These are phyloP conservation scores for Logfia minima DNA, from an alignment of 129 eudicot genomes.

Conservation along the genomic window DNA sequence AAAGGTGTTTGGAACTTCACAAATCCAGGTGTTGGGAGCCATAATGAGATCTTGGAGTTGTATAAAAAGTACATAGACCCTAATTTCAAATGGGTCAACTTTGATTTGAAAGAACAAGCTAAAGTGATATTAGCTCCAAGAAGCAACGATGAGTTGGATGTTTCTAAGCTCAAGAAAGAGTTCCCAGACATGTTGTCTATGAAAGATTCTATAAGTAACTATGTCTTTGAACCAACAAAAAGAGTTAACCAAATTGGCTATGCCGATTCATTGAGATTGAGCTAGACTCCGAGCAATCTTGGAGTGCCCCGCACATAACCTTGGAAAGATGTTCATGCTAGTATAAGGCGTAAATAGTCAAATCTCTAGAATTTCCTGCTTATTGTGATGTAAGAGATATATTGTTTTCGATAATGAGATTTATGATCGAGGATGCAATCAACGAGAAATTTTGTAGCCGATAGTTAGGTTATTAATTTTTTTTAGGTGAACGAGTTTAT, in stretches of 20 bases:
- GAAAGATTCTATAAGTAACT: slow-evolving; percentile 37
- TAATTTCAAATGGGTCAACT: slow-evolving; percentile 37
- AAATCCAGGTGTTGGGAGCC: slow-evolving; percentile 46
- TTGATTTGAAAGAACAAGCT: slow-evolving; percentile 42
- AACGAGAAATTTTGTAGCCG: slow-evolving; percentile 5
- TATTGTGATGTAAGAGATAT: neutral
- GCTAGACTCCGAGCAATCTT: neutral
- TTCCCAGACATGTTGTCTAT: slow-evolving; percentile 42
- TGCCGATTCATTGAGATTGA: neutral
- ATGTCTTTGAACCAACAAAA: slow-evolving; percentile 42
- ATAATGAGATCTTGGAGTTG: slow-evolving; percentile 44
- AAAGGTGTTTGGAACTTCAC: slow-evolving; percentile 53
- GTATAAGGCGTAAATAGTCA: neutral
- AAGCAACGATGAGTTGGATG: slow-evolving; percentile 48
- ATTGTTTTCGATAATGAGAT: neutral
- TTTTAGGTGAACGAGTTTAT: slow-evolving; percentile 12
- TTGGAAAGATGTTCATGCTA: neutral
- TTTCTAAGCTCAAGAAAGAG: slow-evolving; percentile 48
- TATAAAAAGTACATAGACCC: slow-evolving; percentile 37
- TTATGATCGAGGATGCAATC: neutral
- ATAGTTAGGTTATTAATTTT: slow-evolving; percentile 1
- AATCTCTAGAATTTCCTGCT: neutral
- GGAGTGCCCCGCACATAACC: neutral
- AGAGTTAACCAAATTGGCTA: slow-evolving; percentile 7
- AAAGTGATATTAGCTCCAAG: slow-evolving; percentile 48